Base-by-base conservation (phyloP, 805 yeast genomes). In the Metschnikowia orientalis region DNA sequence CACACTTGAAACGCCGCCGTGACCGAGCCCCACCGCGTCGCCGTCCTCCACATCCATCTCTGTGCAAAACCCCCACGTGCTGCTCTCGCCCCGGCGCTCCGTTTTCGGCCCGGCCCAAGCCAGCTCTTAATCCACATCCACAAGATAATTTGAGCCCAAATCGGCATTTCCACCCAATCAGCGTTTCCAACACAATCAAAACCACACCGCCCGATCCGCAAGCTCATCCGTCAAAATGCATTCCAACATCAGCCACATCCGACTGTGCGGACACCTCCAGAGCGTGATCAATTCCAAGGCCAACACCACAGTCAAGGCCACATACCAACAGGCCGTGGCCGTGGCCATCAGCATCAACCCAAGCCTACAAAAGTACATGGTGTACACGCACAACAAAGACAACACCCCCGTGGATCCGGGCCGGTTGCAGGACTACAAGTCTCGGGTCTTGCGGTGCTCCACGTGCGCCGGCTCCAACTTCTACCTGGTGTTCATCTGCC, bases 401-500 rank as follows among this genome's bases (percentile, higher is more conserved):
- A 57, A 65, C 12, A 47, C 56, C 21, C 47, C 54, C 6, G 48
- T 69, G 4, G 65, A 71, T 16, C 58, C 50, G 23, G 47, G 45
- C 9, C 58, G 60, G 32, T 52, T 79, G 23, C 43, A 63, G 28
- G 59, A 54, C 19, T 51, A 71, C 32, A 69, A 71, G 45, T 47
- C 69, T 2, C 59, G 55, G 24, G 66, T 75, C 3, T 50, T 77
- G 17, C 60, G 59, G 37, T 79, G 87, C 47, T 58, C 71, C 15
- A 71, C 67, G 20, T 79, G 85, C 46, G 48, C 57, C 7, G 46
- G 61, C 16, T 51, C 51, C 27, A 54, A 67, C 44, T 64, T 69
- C 48, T 49, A 65, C 40, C 47, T 64, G 15, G 79, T 69, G 47
- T 73, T 82, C 68, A 59, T 64, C 15, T 84, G 95, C 54, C 54